These are phyloP conservation scores for Aureobasidium uvarum DNA, from an alignment of 2,329 filamentous ascomycete species.

Conservation along the genomic window DNA sequence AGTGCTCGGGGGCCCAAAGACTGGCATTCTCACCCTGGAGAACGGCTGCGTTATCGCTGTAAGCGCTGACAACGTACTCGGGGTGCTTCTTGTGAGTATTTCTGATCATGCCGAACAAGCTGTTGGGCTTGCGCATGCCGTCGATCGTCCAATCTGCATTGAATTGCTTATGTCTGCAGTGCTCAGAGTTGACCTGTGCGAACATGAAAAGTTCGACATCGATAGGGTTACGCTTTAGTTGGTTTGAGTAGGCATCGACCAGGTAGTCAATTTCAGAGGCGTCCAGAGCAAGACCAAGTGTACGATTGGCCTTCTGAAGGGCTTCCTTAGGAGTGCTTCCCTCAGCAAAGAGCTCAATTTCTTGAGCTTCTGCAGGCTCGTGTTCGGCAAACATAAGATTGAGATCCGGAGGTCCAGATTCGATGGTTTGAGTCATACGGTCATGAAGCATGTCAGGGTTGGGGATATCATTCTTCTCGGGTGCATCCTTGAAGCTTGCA, in stretches of 20 bases:
- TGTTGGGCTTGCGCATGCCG: slow-evolving; percentile 72
- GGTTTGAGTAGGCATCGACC: slow-evolving; percentile 73
- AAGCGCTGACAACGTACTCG: slow-evolving; percentile 85
- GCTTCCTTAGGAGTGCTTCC: slow-evolving; percentile 65
- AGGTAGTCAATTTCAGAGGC: slow-evolving; percentile 89
- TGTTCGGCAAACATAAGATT: slow-evolving; percentile 75
- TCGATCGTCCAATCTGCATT: slow-evolving; percentile 97
- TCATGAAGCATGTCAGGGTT: slow-evolving; percentile 77
- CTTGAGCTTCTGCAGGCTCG: slow-evolving; percentile 52
- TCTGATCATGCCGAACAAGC: slow-evolving; percentile 92
- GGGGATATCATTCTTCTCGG: slow-evolving; percentile 53
- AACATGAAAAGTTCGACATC: slow-evolving; percentile 99
- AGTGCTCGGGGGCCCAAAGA: slow-evolving; percentile 85
- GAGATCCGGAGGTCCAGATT: slow-evolving; percentile 64
- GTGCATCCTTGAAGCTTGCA: slow-evolving; percentile 55
- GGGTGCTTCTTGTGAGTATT: slow-evolving; percentile 83
- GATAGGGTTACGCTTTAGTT: slow-evolving; percentile 65
- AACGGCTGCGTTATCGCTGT: slow-evolving; percentile 98
- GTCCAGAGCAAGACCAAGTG: slow-evolving; percentile 82
- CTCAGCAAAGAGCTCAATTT: slow-evolving; percentile 43
- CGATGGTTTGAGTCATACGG: slow-evolving; percentile 90
- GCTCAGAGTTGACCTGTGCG: slow-evolving; percentile 97
- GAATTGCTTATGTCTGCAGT: slow-evolving; percentile 87
- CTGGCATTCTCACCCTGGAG: slow-evolving; percentile 68
- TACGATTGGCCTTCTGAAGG: slow-evolving; percentile 78